Evolutionary conservation across 2,329 filamentous ascomycete species (phyloP).

Genomic region (Myrmaecium sp.): DNA sequence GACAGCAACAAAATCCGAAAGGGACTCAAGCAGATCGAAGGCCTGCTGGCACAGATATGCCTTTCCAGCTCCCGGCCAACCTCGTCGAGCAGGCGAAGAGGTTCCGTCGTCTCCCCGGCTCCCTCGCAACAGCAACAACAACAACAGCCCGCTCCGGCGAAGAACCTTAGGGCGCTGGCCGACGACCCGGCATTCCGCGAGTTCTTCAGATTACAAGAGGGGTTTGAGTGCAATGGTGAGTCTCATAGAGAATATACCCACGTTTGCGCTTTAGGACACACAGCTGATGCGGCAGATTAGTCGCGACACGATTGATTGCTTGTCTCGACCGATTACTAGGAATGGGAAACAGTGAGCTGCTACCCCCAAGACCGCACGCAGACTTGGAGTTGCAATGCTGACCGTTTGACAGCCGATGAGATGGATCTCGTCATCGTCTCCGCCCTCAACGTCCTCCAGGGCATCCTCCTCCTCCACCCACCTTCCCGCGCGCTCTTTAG

Average conservation of each 20-base stretch:
- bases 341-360: slow-evolving; percentile 41
- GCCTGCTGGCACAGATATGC: slow-evolving; percentile 85
- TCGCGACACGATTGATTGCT: slow-evolving; percentile 67
- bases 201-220: slow-evolving; percentile 92
- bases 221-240: slow-evolving; percentile 86
- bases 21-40: slow-evolving; percentile 84
- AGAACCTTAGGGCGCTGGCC: slow-evolving; percentile 48
- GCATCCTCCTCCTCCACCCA: slow-evolving; percentile 72
- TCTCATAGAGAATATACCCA: slow-evolving; percentile 1
- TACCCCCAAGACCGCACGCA: slow-evolving; percentile 6
- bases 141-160: slow-evolving; percentile 13
- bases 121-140: slow-evolving; percentile 12
- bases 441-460: slow-evolving; percentile 78
- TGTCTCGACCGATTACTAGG: slow-evolving; percentile 77
- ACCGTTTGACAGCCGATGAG: slow-evolving; percentile 40
- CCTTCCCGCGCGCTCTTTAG: slow-evolving; percentile 76
- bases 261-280: slow-evolving; percentile 2
- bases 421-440: slow-evolving; percentile 81
- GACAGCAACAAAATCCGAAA: slow-evolving; percentile 83
- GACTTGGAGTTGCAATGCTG: not conserved
- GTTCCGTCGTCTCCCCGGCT: slow-evolving; percentile 18
- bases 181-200: slow-evolving; percentile 82
- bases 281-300: no score
- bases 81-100: slow-evolving; percentile 15
- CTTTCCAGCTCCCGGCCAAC: slow-evolving; percentile 34